phyloP scores from a whole-genome alignment of 2,329 filamentous ascomycete genomes.

The Bipolaris victoriae region DNA sequence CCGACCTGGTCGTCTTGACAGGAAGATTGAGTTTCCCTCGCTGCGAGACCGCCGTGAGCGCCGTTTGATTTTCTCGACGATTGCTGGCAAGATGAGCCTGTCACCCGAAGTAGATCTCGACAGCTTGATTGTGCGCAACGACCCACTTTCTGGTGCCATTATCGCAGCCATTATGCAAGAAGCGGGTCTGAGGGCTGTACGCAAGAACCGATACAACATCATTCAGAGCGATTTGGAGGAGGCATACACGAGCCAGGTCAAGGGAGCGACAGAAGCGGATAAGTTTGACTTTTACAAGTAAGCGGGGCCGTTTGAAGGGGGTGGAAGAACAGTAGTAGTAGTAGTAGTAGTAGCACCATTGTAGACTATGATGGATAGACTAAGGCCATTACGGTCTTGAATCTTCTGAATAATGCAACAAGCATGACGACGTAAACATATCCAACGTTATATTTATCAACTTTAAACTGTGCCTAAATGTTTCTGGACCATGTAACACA shows the following conservation, averaged over 20 bases:
- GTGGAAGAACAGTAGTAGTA: slow-evolving; percentile 1
- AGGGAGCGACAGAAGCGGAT: slow-evolving; percentile 74
- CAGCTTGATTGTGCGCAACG: slow-evolving; percentile 93
- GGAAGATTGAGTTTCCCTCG: slow-evolving; percentile 99
- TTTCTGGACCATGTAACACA: too few species aligned
- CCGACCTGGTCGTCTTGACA: slow-evolving; percentile 90
- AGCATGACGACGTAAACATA: background rate
- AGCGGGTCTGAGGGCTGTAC: slow-evolving; percentile 88
- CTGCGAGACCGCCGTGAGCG: slow-evolving; percentile 92
- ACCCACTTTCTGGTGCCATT: slow-evolving; percentile 91
- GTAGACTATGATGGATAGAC: slow-evolving; percentile 34
- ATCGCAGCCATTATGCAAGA: slow-evolving; percentile 99
- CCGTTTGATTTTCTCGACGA: slow-evolving; percentile 96
- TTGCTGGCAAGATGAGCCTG: slow-evolving; percentile 95
- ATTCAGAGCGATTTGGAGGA: slow-evolving; percentile 97
- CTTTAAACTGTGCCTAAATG: too few species aligned
- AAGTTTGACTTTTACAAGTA: slow-evolving; percentile 74
- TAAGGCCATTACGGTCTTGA: background rate
- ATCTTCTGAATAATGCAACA: slow-evolving; percentile 7
- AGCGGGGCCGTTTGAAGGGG: slow-evolving; percentile 8
- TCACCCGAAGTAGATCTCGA: slow-evolving; percentile 96
- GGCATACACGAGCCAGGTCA: slow-evolving; percentile 96
- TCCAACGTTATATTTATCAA: background rate
- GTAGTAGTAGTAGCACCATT: slow-evolving; percentile 18
- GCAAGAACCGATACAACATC: slow-evolving; percentile 99